Conservation (phyloP, 1,139 yeast species). For the Hansenula sp. region DNA sequence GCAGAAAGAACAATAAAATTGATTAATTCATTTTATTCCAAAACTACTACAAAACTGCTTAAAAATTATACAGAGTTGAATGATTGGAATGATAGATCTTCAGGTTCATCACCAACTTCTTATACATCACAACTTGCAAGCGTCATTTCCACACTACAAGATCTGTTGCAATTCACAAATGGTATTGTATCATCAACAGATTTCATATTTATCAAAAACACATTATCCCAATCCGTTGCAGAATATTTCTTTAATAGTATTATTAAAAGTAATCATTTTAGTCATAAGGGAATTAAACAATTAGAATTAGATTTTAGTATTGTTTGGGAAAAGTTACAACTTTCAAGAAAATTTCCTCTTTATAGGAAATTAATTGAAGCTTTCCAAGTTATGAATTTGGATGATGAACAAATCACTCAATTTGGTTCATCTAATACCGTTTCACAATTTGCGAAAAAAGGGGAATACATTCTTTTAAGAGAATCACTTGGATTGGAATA, state of each 20-base stretch:
- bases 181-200: constrained; percentile 34
- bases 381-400: constrained; percentile 32
- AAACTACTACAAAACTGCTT: constrained; percentile 46
- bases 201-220: constrained; percentile 31
- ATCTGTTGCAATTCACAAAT: constrained; percentile 26
- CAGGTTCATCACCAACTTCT: not conserved
- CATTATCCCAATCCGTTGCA: constrained; percentile 44
- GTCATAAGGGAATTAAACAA: constrained; percentile 50
- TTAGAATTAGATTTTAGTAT: constrained; percentile 49
- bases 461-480: constrained; percentile 25
- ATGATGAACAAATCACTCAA: constrained; percentile 33
- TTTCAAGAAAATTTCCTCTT: constrained; percentile 28
- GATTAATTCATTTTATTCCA: constrained; percentile 42
- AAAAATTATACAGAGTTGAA: constrained; percentile 46
- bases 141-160: constrained; percentile 9
- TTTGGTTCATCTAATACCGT: constrained; percentile 28
- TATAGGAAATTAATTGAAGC: constrained; percentile 39
- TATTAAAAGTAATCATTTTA: constrained; percentile 62
- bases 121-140: not conserved
- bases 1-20: constrained; percentile 35
- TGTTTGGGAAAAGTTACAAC: constrained; percentile 37
- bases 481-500: constrained; percentile 17
- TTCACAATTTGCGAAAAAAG: constrained; percentile 25
- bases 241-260: constrained; percentile 52
- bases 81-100: constrained; percentile 21